Evolutionary conservation across 495 filamentous ascomycete species (phyloP), one percentile per base, ranked within the genome.

Genomic region (Apodospora peruviana): DNA sequence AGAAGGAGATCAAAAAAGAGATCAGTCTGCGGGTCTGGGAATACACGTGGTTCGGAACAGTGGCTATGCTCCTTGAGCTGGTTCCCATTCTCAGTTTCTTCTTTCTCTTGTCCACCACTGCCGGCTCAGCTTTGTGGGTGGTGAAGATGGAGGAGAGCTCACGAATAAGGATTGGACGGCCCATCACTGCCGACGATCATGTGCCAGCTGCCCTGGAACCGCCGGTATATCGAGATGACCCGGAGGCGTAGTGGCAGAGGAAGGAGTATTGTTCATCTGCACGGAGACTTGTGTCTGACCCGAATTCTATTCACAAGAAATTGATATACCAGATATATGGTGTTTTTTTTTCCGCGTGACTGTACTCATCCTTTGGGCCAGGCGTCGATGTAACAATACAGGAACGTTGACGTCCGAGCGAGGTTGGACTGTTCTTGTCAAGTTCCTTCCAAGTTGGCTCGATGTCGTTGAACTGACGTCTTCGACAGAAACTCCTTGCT

Each of bases 41-140:
- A 61, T 83, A 76, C 51, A 65, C 72, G 19, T 78, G 77, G 69
- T 80, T 83, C 44, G 81, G 66, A 10, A 74, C 75, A 0, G 63
- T 79, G 9, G 77, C 78, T 40, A 73, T 83, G 61, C 41, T 77
- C 11, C 58, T 82, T 4, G 71, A 96, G 60, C 81, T 96, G 56
- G 71, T 96, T 2, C 93, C 93, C 2, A 69, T 96, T 38, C 73
- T 84, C 14, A 90, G 85, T n/a, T 87, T 96, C 52, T 81, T 89
- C 53, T 95, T 96, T 62, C 75, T 93, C 19, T 83, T 95, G 54
- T 95, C 90, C 0, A 91, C 68, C 3, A 71, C 78, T 2, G 64
- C 86, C 29, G 93, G 91, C 0, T 86, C 91, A 5, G 93, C 90
- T 8, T 67, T 98, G 23, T 98, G 90, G 90, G 87, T 85, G 5